Conservation (phyloP, 768 basidiomycete species). For the Royoungia palumana region DNA sequence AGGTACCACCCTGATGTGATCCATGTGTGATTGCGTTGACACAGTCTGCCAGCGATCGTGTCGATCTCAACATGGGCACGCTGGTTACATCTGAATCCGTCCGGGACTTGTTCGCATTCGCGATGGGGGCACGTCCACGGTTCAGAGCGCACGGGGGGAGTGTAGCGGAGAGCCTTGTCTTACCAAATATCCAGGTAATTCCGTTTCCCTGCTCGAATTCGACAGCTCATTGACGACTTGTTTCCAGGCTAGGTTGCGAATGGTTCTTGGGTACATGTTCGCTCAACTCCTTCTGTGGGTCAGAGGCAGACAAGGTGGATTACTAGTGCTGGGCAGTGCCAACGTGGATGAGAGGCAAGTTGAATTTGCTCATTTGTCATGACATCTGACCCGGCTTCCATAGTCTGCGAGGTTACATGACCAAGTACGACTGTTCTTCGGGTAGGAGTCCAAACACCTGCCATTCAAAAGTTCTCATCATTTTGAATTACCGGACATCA, state of each 20-base stretch:
- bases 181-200: slow-evolving; percentile 91
- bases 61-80: slow-evolving; percentile 94
- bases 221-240: background rate
- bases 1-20: slow-evolving; percentile 45
- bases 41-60: slow-evolving; percentile 68
- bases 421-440: slow-evolving; percentile 96
- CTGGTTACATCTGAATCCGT: slow-evolving; percentile 86
- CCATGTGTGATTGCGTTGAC: background rate
- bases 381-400: background rate
- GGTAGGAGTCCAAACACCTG: slow-evolving; percentile 38
- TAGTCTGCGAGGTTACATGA: slow-evolving; percentile 92
- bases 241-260: slow-evolving; percentile 77
- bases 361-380: background rate
- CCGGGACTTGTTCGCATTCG: slow-evolving; percentile 74
- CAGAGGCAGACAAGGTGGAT: slow-evolving; percentile 74
- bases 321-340: slow-evolving; percentile 95
- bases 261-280: slow-evolving; percentile 94
- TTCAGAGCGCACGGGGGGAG: slow-evolving; percentile 89
- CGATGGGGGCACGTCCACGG: slow-evolving; percentile 68
- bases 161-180: slow-evolving; percentile 85
- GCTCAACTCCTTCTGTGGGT: slow-evolving; percentile 94
- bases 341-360: slow-evolving; percentile 94
- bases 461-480: background rate
- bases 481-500: slow-evolving; percentile 75
- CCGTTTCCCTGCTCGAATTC: background rate